Evolutionary conservation across 345 rosid genomes (phyloP), one percentile per base, ranked within the genome.

Genomic region (Salix koriyanagi): DNA sequence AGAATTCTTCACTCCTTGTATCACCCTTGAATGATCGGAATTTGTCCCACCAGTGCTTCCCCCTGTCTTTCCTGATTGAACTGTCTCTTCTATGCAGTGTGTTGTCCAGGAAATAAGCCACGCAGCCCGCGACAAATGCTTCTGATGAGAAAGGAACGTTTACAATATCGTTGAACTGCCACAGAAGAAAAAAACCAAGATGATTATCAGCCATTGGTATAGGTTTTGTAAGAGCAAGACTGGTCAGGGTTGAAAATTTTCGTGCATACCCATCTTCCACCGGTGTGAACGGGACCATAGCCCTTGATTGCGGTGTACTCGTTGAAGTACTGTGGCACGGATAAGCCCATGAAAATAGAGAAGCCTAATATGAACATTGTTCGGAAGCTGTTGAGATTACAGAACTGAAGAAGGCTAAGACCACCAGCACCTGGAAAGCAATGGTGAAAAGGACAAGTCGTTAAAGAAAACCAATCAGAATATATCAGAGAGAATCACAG

Each of bases 1-100:
- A 96, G 79, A 92, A 96, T 78, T 96, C 99, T 64, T 85, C 90
- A 48, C 90, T 96, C 83, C 98, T 90, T 0, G 87, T 13, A 75
- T 96, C 99, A 0, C 83, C 85, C 77, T 90, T 77, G 90, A 81
- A 96, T 13, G 90, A 79, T 84, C 82, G 71, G 93, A 91, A 96
- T 64, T 61, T 96, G 80, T 87, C 94, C 99, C 99, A 93, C 99
- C 99, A 96, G 77, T 92, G 95, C 83, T 85, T 90, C 36, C 99
- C 99, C 71, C 98, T 39, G 85, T 96, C 99, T 83, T 93, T 96
- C 89, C 91, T 88, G 62, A 88, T 77, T 14, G 79, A 46, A 64
- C 76, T 71, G 42, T 87, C 91, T 80, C 77, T 91, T 72, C 76
- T 82, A 77, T 86, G 89, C 78, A 96, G 77, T 2, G 98, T 93